Evolutionary conservation across 176 grass and related monocot genomes (phyloP).

Genomic region (Musa acuminata): DNA sequence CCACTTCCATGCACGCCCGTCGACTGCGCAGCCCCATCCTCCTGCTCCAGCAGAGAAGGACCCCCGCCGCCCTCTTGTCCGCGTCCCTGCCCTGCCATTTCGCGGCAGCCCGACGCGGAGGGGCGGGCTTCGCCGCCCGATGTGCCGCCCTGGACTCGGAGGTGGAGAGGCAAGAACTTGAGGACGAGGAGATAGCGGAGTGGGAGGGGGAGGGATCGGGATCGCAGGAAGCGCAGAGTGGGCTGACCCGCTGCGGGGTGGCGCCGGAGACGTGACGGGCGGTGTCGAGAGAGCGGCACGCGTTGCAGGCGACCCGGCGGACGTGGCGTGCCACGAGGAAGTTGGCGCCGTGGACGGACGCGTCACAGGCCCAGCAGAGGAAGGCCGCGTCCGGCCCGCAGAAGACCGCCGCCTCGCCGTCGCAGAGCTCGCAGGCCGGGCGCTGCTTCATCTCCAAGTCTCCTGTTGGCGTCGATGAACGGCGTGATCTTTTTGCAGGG

Average conservation of each 20-base stretch:
- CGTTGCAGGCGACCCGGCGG: constrained; percentile 35
- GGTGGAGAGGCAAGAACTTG: constrained; percentile 10
- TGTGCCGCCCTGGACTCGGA: background rate
- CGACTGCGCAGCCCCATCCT: constrained; percentile 5
- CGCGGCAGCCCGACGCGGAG: background rate
- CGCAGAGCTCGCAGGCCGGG: constrained; percentile 13
- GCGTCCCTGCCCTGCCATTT: background rate
- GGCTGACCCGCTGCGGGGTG: background rate
- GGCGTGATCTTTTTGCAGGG: too few relatives aligned
- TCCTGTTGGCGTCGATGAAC: too few relatives aligned
- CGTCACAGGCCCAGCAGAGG: constrained; percentile 70
- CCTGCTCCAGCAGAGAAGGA: constrained; percentile 4
- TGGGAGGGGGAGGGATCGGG: background rate
- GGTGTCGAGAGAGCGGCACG: background rate
- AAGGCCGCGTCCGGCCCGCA: constrained; percentile 49
- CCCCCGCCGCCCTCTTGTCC: background rate
- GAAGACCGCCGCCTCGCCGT: constrained; percentile 5
- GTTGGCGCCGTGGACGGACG: constrained; percentile 24
- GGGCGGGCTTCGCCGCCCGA: background rate
- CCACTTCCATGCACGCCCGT: constrained; percentile 2
- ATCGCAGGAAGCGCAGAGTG: constrained; percentile 4
- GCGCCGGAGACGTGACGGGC: background rate
- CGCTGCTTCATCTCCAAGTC: constrained; percentile 6
- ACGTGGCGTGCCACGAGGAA: constrained; percentile 63
- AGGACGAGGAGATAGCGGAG: background rate